Conservation (phyloP, 352 stramenopile species). For the Globisporangium uncinulatum region DNA sequence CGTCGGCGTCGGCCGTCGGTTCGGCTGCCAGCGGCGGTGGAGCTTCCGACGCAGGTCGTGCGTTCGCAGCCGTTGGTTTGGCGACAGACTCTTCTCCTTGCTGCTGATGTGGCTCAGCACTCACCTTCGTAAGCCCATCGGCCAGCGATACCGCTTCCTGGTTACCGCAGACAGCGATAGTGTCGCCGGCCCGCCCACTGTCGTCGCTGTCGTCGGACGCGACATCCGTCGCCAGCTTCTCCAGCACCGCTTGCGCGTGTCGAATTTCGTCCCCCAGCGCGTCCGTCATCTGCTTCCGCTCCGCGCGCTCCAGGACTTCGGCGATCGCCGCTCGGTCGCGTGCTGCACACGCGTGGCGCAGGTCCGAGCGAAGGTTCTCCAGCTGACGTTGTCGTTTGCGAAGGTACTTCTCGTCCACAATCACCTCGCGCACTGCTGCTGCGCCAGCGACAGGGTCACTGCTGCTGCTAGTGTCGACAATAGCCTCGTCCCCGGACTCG, state of each 20-base stretch:
- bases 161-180: too few relatives aligned
- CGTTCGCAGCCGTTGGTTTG: not conserved
- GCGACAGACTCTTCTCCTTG: not conserved
- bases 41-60: not conserved
- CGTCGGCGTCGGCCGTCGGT: not conserved
- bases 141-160: not conserved
- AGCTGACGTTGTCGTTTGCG: slow-evolving; percentile 72
- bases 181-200: too few relatives aligned
- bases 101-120: not conserved
- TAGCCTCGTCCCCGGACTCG: not conserved
- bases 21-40: not conserved
- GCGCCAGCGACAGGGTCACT: not conserved
- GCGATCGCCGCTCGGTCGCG: slow-evolving; percentile 45
- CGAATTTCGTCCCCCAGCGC: slow-evolving; percentile 49
- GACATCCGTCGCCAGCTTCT: slow-evolving; percentile 22
- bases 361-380: slow-evolving; percentile 52
- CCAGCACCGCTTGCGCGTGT: slow-evolving; percentile 33
- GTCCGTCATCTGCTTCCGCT: slow-evolving; percentile 78
- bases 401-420: slow-evolving; percentile 75
- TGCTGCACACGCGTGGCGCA: slow-evolving; percentile 29
- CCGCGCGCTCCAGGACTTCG: slow-evolving; percentile 54
- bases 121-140: not conserved
- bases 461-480: not conserved
- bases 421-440: slow-evolving; percentile 28
- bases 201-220: not conserved